These are phyloP conservation scores for Metarhizium guizhouense DNA, from an alignment of 2,329 filamentous ascomycete species.

Conservation along the genomic window DNA sequence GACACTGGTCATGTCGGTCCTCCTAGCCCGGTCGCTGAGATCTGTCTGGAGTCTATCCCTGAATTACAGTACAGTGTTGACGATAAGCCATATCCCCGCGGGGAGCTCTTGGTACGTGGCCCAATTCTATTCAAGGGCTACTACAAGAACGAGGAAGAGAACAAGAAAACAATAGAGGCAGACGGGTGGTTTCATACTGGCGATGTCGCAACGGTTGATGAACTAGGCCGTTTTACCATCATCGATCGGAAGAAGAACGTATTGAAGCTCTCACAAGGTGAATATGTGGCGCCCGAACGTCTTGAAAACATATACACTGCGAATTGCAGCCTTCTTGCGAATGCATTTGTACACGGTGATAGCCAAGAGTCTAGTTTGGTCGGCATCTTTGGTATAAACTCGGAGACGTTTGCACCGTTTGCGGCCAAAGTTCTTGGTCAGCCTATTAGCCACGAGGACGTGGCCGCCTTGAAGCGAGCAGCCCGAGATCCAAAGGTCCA, in stretches of 20 bases:
- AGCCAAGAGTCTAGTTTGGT: conserved; percentile 73
- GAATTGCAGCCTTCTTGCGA: conserved; percentile 66
- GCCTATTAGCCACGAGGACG: conserved; percentile 54
- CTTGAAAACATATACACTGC: conserved; percentile 92
- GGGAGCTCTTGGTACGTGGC: conserved; percentile 79
- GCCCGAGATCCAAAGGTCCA: conserved; percentile 61
- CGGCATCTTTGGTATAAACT: conserved; percentile 78
- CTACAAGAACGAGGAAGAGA: conserved; percentile 84
- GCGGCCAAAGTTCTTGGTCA: conserved; percentile 67
- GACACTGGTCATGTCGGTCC: conserved; percentile 73
- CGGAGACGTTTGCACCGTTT: conserved; percentile 71
- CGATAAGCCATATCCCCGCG: conserved; percentile 82
- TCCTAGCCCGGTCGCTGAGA: conserved; percentile 57
- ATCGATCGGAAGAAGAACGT: conserved; percentile 98
- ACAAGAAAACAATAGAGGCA: conserved; percentile 65
- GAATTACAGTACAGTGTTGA: conserved; percentile 87
- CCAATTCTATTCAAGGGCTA: conserved; percentile 78
- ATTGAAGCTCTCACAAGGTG: conserved; percentile 90
- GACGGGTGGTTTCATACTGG: conserved; percentile 98
- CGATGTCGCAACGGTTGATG: conserved; percentile 81
- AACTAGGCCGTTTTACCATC: conserved; percentile 78
- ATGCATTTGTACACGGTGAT: conserved; percentile 87
- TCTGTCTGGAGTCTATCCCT: conserved; percentile 76
- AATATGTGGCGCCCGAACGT: conserved; percentile 94
- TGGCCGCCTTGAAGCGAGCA: conserved; percentile 57